Evolutionary conservation across 2,329 filamentous ascomycete species (phyloP).

Genomic region (Claviceps africana): DNA sequence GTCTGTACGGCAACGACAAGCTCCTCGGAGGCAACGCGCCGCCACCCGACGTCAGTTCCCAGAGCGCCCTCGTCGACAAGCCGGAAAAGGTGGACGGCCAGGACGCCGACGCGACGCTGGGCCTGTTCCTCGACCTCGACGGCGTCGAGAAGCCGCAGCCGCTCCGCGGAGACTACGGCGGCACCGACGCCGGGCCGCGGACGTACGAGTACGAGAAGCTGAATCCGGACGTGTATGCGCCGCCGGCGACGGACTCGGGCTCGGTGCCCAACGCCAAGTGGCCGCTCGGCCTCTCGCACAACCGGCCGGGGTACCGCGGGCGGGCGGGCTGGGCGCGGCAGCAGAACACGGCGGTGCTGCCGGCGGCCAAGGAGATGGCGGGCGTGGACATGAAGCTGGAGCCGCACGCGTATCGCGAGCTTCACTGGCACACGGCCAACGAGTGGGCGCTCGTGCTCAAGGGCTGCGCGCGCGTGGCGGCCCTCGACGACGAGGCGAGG

Average conservation of each 20-base stretch:
- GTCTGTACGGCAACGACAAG: constrained; percentile 24
- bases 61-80: constrained; percentile 24
- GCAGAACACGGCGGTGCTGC: constrained; percentile 37
- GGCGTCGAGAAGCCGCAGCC: constrained; percentile 38
- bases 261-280: constrained; percentile 34
- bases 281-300: constrained; percentile 39
- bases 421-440: constrained; percentile 47
- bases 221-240: constrained; percentile 39
- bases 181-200: constrained; percentile 38
- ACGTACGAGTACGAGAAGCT: constrained; percentile 35
- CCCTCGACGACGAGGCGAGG: constrained; percentile 36
- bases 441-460: constrained; percentile 41
- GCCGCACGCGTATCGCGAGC: constrained; percentile 44
- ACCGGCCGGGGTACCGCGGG: constrained; percentile 28
- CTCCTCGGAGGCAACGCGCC: constrained; percentile 27
- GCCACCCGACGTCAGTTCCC: constrained; percentile 22
- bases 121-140: constrained; percentile 39
- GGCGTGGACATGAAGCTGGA: constrained; percentile 45
- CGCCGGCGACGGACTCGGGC: constrained; percentile 38
- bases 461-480: constrained; percentile 35
- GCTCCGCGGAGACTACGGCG: constrained; percentile 35
- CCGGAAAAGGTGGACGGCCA: constrained; percentile 34
- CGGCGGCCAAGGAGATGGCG: constrained; percentile 35
- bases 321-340: constrained; percentile 39
- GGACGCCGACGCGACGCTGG: constrained; percentile 32